Conservation (phyloP, 805 yeast genomes). For the Wickerhamomyces sydowiorum region DNA sequence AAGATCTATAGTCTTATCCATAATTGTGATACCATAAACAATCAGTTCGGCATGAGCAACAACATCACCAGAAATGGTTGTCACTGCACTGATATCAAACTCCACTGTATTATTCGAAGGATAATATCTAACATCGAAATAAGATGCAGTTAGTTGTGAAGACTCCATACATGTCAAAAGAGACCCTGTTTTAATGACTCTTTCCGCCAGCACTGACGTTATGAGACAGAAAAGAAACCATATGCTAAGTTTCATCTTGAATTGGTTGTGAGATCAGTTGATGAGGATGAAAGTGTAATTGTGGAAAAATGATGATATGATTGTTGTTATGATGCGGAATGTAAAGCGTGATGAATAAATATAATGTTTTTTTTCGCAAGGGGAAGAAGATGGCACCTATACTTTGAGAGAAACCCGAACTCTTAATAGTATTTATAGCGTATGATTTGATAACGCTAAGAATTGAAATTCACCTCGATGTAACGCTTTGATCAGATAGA, state of each 20-base stretch:
- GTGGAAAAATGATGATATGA: too few relatives aligned
- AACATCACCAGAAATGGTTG: conserved; percentile 67
- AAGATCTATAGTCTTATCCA: conserved; percentile 49
- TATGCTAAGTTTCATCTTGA: conserved; percentile 1
- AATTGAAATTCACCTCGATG: too few relatives aligned
- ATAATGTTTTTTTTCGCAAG: too few relatives aligned
- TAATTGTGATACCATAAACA: conserved; percentile 73
- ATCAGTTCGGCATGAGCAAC: conserved; percentile 59
- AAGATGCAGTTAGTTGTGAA: conserved; percentile 81
- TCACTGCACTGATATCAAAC: conserved; percentile 69
- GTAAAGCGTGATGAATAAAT: too few relatives aligned
- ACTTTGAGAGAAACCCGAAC: too few relatives aligned
- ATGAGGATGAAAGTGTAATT: too few relatives aligned
- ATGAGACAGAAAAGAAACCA: not conserved
- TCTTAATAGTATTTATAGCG: too few relatives aligned
- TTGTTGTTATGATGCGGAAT: too few relatives aligned
- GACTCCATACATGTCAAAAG: conserved; percentile 87
- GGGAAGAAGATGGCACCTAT: too few relatives aligned
- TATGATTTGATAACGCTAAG: too few relatives aligned
- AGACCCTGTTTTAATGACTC: conserved; percentile 48
- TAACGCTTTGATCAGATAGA: too few relatives aligned
- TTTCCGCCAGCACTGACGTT: conserved; percentile 2
- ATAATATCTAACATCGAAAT: conserved; percentile 67
- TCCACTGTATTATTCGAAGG: conserved; percentile 59
- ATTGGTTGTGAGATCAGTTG: too few relatives aligned